Percentiles rank a stretch among this genome's conserved stretches.
phyloP scores from a whole-genome alignment of 2,329 filamentous ascomycete species.

The Herpotrichia juniperi region DNA sequence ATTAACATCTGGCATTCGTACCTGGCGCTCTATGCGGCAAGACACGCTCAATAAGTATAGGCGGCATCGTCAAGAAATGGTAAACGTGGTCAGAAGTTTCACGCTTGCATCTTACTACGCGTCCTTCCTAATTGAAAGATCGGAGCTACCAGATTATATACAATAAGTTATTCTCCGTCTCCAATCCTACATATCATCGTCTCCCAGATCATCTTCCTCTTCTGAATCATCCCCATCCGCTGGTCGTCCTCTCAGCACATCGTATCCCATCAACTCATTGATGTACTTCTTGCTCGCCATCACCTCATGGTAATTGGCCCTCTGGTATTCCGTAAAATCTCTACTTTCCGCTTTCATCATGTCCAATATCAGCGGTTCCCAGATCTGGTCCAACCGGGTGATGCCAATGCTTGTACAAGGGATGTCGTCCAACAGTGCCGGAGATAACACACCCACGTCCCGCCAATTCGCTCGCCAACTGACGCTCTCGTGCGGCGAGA shows the following conservation, averaged over 20 bases:
- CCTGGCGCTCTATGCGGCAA: too few relatives aligned
- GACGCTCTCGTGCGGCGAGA: conserved; percentile 43
- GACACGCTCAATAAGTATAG: too few relatives aligned
- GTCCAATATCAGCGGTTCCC: conserved; percentile 37
- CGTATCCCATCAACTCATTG: conserved; percentile 45
- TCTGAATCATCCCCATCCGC: conserved; percentile 32
- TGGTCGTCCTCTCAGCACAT: conserved; percentile 38
- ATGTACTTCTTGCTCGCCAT: conserved; percentile 36
- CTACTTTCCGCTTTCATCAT: conserved; percentile 37
- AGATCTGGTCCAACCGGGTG: conserved; percentile 44
- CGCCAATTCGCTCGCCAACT: conserved; percentile 43
- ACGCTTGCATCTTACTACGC: too few relatives aligned
- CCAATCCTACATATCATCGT: conserved; percentile 18
- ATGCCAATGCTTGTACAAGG: conserved; percentile 44
- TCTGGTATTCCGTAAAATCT: conserved; percentile 37
- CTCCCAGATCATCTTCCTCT: conserved; percentile 14
- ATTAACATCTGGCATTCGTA: too few relatives aligned
- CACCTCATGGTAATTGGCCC: conserved; percentile 34
- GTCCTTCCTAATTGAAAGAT: too few relatives aligned
- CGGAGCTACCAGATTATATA: not conserved
- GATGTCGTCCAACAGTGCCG: conserved; percentile 41
- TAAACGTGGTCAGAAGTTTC: too few relatives aligned
- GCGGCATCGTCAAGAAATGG: too few relatives aligned
- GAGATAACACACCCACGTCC: conserved; percentile 41
- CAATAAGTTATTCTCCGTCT: not conserved